These are phyloP conservation scores for Chaetomiaceae sp. DNA, from an alignment of 2,329 filamentous ascomycete species.

Conservation along the genomic window DNA sequence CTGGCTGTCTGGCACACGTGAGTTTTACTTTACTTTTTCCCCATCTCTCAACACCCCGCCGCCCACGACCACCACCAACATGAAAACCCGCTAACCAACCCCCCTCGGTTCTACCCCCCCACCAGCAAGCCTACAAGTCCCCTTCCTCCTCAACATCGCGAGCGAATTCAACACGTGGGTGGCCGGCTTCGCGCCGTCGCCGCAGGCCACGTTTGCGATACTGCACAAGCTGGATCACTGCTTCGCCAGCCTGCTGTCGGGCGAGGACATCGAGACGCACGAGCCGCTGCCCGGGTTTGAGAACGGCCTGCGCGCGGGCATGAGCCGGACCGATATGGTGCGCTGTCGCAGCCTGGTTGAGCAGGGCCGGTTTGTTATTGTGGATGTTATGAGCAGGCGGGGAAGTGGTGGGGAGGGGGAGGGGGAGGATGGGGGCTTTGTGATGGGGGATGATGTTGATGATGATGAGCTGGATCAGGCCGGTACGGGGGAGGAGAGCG, in stretches of 20 bases:
- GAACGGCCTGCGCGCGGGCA: constrained; percentile 55
- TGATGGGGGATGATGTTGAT: constrained; percentile 14
- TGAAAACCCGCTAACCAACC: not conserved
- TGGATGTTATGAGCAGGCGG: constrained; percentile 60
- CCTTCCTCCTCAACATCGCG: constrained; percentile 75
- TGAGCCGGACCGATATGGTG: constrained; percentile 80
- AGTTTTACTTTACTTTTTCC: constrained; percentile 34
- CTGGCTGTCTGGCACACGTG: constrained; percentile 85
- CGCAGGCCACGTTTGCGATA: constrained; percentile 63
- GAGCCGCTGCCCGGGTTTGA: constrained; percentile 67
- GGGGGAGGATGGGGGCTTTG: constrained; percentile 19
- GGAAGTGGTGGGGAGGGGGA: constrained; percentile 33
- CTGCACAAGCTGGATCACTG: constrained; percentile 77
- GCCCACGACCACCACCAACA: too few relatives aligned
- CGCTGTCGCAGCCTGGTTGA: constrained; percentile 78
- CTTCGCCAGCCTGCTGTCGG: constrained; percentile 69
- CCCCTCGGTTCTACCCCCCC: too few relatives aligned
- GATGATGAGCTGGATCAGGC: constrained; percentile 24
- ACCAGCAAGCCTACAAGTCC: constrained; percentile 71
- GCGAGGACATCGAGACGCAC: constrained; percentile 60
- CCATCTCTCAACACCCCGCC: too few relatives aligned
- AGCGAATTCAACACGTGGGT: constrained; percentile 68
- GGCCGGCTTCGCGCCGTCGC: constrained; percentile 63
- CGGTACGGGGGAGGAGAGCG: constrained; percentile 37
- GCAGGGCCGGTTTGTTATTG: constrained; percentile 64